Percentiles rank a stretch among this genome's conserved stretches.
Evolutionary conservation across 2,329 filamentous ascomycete genomes (phyloP).

Genomic region (Cladophialophora yegresii): DNA sequence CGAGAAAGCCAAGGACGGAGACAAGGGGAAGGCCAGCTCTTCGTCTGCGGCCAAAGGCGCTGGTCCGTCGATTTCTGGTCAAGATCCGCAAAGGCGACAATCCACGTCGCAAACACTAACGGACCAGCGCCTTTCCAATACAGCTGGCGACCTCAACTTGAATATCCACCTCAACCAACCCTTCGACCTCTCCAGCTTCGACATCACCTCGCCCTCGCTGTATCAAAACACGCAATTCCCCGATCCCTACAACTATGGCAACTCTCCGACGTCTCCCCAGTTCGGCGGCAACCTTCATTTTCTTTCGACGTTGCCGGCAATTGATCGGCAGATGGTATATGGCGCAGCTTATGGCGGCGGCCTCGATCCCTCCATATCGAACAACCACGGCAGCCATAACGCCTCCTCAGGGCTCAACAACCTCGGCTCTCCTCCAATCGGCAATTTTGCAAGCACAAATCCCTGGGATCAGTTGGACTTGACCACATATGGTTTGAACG

Average conservation of each 20-base stretch:
- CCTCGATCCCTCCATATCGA: constrained; percentile 47
- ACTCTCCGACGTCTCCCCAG: constrained; percentile 39
- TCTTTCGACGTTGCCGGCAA: constrained; percentile 58
- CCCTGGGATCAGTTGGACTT: constrained; percentile 33
- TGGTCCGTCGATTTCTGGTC: not conserved
- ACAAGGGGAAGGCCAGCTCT: constrained; percentile 15
- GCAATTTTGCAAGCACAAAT: constrained; percentile 36
- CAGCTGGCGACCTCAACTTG: constrained; percentile 6
- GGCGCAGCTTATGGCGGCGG: constrained; percentile 64
- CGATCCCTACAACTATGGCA: constrained; percentile 37
- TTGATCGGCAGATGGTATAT: constrained; percentile 76
- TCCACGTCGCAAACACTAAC: not conserved
- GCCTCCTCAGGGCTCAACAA: constrained; percentile 40
- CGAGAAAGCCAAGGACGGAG: constrained; percentile 16
- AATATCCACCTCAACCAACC: constrained; percentile 32
- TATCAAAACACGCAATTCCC: constrained; percentile 30
- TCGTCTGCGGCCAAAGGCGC: constrained; percentile 1
- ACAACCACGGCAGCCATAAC: constrained; percentile 26
- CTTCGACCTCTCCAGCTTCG: constrained; percentile 33
- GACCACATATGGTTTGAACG: constrained; percentile 32
- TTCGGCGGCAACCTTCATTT: constrained; percentile 43
- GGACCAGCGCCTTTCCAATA: constrained; percentile 15
- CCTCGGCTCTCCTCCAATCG: constrained; percentile 34
- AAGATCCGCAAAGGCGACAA: constrained; percentile 10
- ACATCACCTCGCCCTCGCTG: constrained; percentile 33